Conservation (phyloP, 2,329 filamentous ascomycete species). For the Passalora sequoiae region DNA sequence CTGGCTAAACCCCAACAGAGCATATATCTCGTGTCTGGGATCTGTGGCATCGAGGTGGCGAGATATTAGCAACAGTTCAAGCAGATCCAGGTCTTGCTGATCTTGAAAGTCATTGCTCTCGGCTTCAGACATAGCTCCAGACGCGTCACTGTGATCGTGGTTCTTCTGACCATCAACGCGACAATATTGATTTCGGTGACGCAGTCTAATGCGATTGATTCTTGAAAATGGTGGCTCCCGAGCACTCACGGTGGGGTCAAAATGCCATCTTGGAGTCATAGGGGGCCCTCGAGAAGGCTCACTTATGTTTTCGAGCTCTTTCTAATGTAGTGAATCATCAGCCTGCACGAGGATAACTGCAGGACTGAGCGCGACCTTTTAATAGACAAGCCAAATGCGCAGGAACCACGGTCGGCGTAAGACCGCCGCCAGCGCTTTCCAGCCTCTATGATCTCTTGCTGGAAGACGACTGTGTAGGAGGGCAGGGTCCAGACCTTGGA, state of each 20-base stretch:
- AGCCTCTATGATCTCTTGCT: constrained; percentile 22
- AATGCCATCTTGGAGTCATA: constrained; percentile 22
- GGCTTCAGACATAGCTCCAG: no score
- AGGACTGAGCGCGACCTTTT: constrained; percentile 30
- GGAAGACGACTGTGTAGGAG: constrained; percentile 28
- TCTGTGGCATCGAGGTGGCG: constrained; percentile 27
- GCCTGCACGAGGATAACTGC: constrained; percentile 30
- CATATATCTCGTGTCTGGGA: constrained; percentile 30
- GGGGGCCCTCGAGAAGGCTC: constrained; percentile 25
- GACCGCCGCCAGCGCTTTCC: constrained; percentile 26
- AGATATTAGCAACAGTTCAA: constrained; percentile 31
- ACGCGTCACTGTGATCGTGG: no score
- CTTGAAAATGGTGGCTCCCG: constrained; percentile 29
- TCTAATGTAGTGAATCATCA: constrained; percentile 23
- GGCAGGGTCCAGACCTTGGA: constrained; percentile 10
- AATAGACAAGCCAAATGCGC: constrained; percentile 31
- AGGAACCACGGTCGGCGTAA: constrained; percentile 30
- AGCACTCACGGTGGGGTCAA: constrained; percentile 26
- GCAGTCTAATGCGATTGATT: constrained; percentile 28
- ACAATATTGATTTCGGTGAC: constrained; percentile 20
- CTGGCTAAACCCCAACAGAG: constrained; percentile 26
- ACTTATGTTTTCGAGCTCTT: constrained; percentile 28
- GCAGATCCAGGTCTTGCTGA: constrained; percentile 22
- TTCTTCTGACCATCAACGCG: no score
- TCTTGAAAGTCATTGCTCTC: no score